Evolutionary conservation across 208 protist genomes (phyloP).

Genomic region (Tetramitus jugosus): DNA sequence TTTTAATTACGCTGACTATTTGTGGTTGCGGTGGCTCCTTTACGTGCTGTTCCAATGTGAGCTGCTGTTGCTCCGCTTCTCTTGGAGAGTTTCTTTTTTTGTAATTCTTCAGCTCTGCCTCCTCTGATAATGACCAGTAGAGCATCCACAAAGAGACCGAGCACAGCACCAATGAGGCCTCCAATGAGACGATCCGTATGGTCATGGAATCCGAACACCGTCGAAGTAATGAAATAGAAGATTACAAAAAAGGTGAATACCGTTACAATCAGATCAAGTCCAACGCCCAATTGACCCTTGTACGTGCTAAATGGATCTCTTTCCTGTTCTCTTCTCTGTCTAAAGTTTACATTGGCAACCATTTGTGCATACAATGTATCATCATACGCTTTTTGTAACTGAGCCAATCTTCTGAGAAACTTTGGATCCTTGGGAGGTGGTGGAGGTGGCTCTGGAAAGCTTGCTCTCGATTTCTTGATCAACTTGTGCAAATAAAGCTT

Average conservation of each 20-base stretch:
- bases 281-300: neutral
- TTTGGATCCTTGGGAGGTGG: neutral
- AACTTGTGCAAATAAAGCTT: conserved; percentile 1
- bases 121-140: neutral
- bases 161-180: neutral
- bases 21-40: too few relatives aligned
- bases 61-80: neutral
- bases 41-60: neutral
- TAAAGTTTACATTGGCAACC: neutral
- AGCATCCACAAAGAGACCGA: conserved; percentile 1
- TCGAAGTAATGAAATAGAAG: neutral
- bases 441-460: too few relatives aligned
- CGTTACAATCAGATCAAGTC: conserved; percentile 11
- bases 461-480: neutral
- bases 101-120: neutral
- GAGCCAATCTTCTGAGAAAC: neutral
- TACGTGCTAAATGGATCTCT: neutral
- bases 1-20: too few relatives aligned
- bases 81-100: neutral
- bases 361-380: neutral
- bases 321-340: neutral
- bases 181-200: neutral
- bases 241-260: neutral
- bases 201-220: neutral
- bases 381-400: neutral